phyloP scores from a whole-genome alignment of 441 rosid species.

The Jatropha podagrica region DNA sequence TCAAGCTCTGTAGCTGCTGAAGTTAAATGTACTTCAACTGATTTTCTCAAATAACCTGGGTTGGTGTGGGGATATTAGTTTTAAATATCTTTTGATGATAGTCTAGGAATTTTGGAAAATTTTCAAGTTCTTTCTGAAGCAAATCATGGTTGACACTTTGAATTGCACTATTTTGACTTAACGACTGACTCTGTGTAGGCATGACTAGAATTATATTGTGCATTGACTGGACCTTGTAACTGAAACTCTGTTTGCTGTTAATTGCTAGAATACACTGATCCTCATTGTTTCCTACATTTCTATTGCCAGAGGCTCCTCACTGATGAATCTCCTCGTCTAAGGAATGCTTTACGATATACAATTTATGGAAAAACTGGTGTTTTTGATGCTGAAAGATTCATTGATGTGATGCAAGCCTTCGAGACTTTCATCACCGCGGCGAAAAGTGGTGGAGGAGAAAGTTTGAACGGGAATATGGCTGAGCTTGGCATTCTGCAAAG shows the following conservation, averaged over 20 bases:
- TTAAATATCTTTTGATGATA: neutral
- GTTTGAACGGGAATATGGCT: slow-evolving; percentile 85
- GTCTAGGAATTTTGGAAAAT: neutral
- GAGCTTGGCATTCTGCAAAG: slow-evolving; percentile 72
- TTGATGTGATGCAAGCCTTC: slow-evolving; percentile 98
- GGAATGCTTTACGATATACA: slow-evolving; percentile 86
- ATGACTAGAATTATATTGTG: neutral
- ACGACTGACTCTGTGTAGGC: neutral
- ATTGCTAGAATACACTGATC: neutral
- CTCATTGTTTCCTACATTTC: slow-evolving; percentile 8
- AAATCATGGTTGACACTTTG: neutral
- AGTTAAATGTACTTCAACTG: neutral
- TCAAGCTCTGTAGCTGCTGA: neutral
- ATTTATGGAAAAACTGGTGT: slow-evolving; percentile 92
- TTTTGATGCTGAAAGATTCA: slow-evolving; percentile 97
- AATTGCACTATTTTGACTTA: neutral
- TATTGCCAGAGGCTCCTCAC: slow-evolving; percentile 80
- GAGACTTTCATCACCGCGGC: slow-evolving; percentile 95
- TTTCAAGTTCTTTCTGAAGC: neutral
- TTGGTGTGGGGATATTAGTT: neutral
- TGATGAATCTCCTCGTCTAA: slow-evolving; percentile 88
- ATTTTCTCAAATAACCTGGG: neutral
- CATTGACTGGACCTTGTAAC: neutral
- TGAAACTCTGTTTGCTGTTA: neutral
- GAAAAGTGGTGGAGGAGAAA: slow-evolving; percentile 98